Percentiles rank a stretch among this genome's conserved stretches.
Conservation (phyloP, 2,329 filamentous ascomycete species). For the Colletotrichum melonis region DNA sequence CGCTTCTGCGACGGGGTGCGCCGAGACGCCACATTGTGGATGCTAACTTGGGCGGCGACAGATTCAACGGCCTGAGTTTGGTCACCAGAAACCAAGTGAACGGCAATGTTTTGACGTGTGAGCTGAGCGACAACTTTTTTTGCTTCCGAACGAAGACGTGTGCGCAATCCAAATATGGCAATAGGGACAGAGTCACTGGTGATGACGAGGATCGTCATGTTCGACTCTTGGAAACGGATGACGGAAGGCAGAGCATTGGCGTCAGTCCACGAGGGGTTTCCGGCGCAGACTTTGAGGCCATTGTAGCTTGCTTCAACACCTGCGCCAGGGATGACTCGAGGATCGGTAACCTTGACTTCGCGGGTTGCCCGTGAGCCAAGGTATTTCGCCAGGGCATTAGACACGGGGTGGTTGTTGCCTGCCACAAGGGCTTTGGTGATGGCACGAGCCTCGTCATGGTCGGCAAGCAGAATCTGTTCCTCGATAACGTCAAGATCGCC, state of each 20-base stretch:
- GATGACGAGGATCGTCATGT: constrained; percentile 44
- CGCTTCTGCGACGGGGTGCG: constrained; percentile 66
- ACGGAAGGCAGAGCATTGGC: constrained; percentile 39
- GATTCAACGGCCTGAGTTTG: constrained; percentile 58
- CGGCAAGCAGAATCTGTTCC: constrained; percentile 37
- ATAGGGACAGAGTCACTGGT: constrained; percentile 43
- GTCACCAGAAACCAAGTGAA: constrained; percentile 70
- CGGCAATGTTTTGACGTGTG: constrained; percentile 55
- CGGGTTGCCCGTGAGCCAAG: constrained; percentile 43
- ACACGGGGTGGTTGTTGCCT: constrained; percentile 63
- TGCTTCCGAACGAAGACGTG: constrained; percentile 51
- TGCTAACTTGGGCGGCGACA: constrained; percentile 56
- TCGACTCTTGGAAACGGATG: constrained; percentile 34
- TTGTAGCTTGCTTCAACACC: constrained; percentile 51
- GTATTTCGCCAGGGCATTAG: constrained; percentile 56
- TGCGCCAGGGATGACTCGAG: constrained; percentile 52
- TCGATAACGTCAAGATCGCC: constrained; percentile 49
- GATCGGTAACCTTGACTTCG: constrained; percentile 30
- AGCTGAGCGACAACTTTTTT: constrained; percentile 56
- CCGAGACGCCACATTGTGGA: constrained; percentile 54
- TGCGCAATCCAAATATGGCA: constrained; percentile 62
- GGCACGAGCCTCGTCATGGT: constrained; percentile 40
- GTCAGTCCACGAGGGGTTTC: constrained; percentile 58
- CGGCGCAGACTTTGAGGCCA: constrained; percentile 49
- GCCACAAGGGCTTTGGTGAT: constrained; percentile 45